Evolutionary conservation across 75 land plant genomes (phyloP), one percentile per base, ranked within the genome.

Genomic region (Cryptomeria japonica): DNA sequence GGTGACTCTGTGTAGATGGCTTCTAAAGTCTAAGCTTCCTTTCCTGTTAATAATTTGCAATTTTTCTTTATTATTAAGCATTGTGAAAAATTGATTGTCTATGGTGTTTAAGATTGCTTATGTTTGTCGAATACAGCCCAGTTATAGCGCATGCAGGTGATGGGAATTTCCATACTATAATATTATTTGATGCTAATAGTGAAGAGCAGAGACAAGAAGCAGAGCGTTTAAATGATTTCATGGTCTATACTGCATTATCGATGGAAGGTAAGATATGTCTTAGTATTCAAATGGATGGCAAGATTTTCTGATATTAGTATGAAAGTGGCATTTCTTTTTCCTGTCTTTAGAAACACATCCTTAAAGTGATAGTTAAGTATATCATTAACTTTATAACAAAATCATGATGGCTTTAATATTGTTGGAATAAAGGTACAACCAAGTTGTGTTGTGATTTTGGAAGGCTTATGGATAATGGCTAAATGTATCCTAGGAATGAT

Each of bases 131-230:
- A 49, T 83, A 39, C 96, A 98, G 99, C 88, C 84, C 94, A 2
- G 92, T 98, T 37, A 88, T 98, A 88, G 94, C 99, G 84, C 99
- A 98, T 96, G 99, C 99, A 78, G 99, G 99, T 86, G 99, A 98
- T 93, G 99, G 99, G 73, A 97, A 98, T 86, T 98, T 97, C 88
- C 99, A 98, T 84, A 93, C 94, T 32, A 72, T 97, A 7, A 95
- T 98, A 46, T 85, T 98, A 46, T 98, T 98, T 91, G 97, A 98
- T 89, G 96, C 99, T 44, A 56, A 84, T 37, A 86, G 91, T 56
- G 94, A 98, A 77, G 95, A 93, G 14, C 95, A 98, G 32, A 86
- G 94, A 11, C 86, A 64, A 80, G 99, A 98, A 92, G 99, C 98
- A 38, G 93, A 91, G 85, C 91, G 91, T 56, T 90, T 98, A 13